A percentile compares a stretch with the other conserved stretches of the same genome.
phyloP scores from a whole-genome alignment of 2,329 filamentous ascomycete genomes.

The Alternaria solani region DNA sequence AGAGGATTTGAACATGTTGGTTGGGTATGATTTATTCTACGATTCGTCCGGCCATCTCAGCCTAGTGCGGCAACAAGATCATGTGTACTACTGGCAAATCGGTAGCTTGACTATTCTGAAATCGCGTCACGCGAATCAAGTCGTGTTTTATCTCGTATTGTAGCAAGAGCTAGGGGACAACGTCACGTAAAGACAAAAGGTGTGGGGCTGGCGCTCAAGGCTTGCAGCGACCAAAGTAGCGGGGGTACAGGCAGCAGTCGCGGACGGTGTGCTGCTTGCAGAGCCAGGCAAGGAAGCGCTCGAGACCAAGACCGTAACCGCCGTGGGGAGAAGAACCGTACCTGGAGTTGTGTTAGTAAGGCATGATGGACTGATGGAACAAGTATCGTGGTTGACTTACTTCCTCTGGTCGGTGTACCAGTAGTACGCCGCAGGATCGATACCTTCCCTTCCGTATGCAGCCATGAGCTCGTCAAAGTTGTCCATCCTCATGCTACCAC shows the following conservation, averaged over 20 bases:
- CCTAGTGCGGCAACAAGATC: conserved; percentile 10
- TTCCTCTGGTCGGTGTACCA: conserved; percentile 99
- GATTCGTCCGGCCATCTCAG: conserved; percentile 1
- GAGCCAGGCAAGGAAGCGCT: conserved; percentile 77
- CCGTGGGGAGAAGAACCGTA: conserved; percentile 93
- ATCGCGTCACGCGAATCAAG: conserved; percentile 3
- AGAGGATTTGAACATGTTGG: background rate
- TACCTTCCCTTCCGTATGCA: conserved; percentile 86
- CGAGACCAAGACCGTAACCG: conserved; percentile 90
- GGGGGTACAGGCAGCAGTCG: conserved; percentile 77
- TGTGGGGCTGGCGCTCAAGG: conserved; percentile 59
- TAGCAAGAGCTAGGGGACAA: conserved; percentile 18
- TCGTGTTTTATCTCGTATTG: conserved; percentile 7
- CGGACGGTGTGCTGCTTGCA: conserved; percentile 72
- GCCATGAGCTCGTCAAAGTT: conserved; percentile 84
- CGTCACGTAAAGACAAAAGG: background rate
- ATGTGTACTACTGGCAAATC: background rate
- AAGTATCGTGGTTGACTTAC: conserved; percentile 62
- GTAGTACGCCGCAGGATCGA: conserved; percentile 87
- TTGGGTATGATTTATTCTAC: conserved; percentile 17
- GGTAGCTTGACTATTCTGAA: background rate
- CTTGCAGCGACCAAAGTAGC: conserved; percentile 83
- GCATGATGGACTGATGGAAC: background rate
- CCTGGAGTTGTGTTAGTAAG: conserved; percentile 55
- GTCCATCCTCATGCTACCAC: conserved; percentile 95